These are phyloP conservation scores for Thymus quinquecostatus DNA, from an alignment of 257 asterid species.

Conservation along the genomic window DNA sequence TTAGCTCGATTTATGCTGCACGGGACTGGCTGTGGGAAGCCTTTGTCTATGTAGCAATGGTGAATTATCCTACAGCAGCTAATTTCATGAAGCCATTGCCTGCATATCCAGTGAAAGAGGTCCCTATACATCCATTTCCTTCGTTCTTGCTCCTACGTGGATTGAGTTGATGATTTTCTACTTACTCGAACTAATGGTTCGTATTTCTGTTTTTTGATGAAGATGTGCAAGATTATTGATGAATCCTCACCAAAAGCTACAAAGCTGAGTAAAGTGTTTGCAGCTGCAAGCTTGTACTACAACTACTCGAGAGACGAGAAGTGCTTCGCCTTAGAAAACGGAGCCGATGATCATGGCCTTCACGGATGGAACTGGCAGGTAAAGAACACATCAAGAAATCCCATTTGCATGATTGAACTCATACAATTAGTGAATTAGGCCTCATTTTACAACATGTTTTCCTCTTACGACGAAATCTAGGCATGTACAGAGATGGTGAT, in stretches of 20 bases:
- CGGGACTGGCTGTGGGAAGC: conserved; percentile 77
- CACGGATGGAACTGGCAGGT: conserved; percentile 90
- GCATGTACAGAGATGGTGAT: conserved; percentile 92
- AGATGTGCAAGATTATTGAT: conserved; percentile 82
- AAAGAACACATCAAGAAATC: not conserved
- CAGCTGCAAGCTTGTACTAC: conserved; percentile 79
- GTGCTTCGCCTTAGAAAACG: conserved; percentile 63
- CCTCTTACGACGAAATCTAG: conserved; percentile 32
- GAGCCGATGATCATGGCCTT: conserved; percentile 62
- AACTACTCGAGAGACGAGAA: conserved; percentile 62
- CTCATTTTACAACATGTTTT: too few species aligned
- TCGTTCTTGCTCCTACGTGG: not conserved
- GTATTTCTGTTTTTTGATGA: not conserved
- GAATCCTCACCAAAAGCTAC: conserved; percentile 47
- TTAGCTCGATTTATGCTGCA: conserved; percentile 48
- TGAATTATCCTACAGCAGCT: conserved; percentile 69
- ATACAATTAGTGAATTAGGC: too few species aligned
- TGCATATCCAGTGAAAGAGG: conserved; percentile 76
- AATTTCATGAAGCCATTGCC: conserved; percentile 76
- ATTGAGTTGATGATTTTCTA: conserved; percentile 1
- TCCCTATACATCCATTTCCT: conserved; percentile 19
- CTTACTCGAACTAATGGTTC: not conserved
- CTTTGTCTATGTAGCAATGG: conserved; percentile 71
- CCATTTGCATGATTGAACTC: too few species aligned
- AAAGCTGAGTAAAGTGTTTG: conserved; percentile 57